These are phyloP conservation scores for Aspergillus hancockii DNA, from an alignment of 495 filamentous ascomycete species.

Conservation along the genomic window DNA sequence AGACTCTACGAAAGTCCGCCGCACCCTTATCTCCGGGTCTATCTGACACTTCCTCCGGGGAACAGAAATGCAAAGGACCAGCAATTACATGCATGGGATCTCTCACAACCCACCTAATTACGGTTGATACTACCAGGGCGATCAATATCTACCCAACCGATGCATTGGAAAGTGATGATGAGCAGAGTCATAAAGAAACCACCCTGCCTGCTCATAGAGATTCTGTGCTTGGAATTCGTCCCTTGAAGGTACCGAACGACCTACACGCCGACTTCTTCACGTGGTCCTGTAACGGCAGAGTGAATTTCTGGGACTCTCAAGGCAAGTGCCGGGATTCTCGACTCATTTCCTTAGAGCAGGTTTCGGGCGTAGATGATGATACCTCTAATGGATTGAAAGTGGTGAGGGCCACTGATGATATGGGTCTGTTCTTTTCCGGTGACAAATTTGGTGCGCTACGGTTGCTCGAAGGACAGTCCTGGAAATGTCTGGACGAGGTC, in stretches of 20 bases:
- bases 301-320: conserved; percentile 78
- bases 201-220: conserved; percentile 71
- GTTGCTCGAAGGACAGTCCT: conserved; percentile 47
- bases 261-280: conserved; percentile 76
- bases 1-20: conserved; percentile 32
- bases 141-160: conserved; percentile 63
- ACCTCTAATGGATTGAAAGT: conserved; percentile 74
- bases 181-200: conserved; percentile 32
- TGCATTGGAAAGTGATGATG: conserved; percentile 30
- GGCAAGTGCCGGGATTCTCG: conserved; percentile 67
- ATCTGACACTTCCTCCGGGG: conserved; percentile 21
- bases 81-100: conserved; percentile 67
- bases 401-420: conserved; percentile 59
- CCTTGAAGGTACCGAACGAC: conserved; percentile 56
- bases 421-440: conserved; percentile 70
- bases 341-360: conserved; percentile 68
- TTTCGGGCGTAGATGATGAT: conserved; percentile 55
- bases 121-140: conserved; percentile 70
- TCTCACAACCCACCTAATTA: conserved; percentile 67
- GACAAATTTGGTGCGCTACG: conserved; percentile 83
- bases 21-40: conserved; percentile 30
- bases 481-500: conserved; percentile 59
- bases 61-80: conserved; percentile 32
- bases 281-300: conserved; percentile 75
- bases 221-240: conserved; percentile 72